A percentile compares a stretch with the other conserved stretches of the same genome.
Evolutionary conservation across 148 eudicot species (phyloP).

Genomic region (Persicaria maculosa): DNA sequence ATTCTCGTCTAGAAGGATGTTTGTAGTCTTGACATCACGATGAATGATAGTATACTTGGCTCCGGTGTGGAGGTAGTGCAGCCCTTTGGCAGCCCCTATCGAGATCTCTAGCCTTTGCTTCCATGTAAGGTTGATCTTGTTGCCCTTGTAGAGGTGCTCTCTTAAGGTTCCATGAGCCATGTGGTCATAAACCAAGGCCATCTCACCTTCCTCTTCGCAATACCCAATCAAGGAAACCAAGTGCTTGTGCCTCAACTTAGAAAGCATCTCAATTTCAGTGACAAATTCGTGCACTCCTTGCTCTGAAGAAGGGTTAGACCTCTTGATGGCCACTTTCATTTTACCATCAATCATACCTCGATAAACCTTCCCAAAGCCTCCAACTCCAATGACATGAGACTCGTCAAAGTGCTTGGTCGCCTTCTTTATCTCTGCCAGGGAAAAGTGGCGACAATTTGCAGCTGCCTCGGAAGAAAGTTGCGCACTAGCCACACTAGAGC

Average conservation of each 20-base stretch:
- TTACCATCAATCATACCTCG: conserved; percentile 44
- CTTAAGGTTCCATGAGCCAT: conserved; percentile 49
- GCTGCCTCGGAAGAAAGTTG: conserved; percentile 43
- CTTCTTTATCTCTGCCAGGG: conserved; percentile 33
- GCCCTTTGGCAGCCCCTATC: conserved; percentile 44
- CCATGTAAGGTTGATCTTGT: conserved; percentile 39
- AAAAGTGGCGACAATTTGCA: conserved; percentile 45
- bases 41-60: conserved; percentile 51
- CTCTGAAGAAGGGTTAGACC: conserved; percentile 46
- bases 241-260: conserved; percentile 49
- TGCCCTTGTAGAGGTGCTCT: conserved; percentile 46
- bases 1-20: conserved; percentile 22
- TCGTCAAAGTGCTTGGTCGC: conserved; percentile 49
- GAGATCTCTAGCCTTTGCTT: conserved; percentile 45
- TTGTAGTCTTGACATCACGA: conserved; percentile 54
- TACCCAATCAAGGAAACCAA: conserved; percentile 49
- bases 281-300: conserved; percentile 53
- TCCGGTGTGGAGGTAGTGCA: conserved; percentile 59
- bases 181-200: conserved; percentile 52
- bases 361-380: conserved; percentile 54
- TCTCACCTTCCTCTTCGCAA: conserved; percentile 50
- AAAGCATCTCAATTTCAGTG: conserved; percentile 55
- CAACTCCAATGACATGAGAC: conserved; percentile 45
- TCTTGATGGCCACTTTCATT: conserved; percentile 42
- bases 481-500: conserved; percentile 25